These are phyloP conservation scores for Dichotomocladium elegans DNA, from an alignment of 371 early-diverging fungal genomes.

Conservation along the genomic window DNA sequence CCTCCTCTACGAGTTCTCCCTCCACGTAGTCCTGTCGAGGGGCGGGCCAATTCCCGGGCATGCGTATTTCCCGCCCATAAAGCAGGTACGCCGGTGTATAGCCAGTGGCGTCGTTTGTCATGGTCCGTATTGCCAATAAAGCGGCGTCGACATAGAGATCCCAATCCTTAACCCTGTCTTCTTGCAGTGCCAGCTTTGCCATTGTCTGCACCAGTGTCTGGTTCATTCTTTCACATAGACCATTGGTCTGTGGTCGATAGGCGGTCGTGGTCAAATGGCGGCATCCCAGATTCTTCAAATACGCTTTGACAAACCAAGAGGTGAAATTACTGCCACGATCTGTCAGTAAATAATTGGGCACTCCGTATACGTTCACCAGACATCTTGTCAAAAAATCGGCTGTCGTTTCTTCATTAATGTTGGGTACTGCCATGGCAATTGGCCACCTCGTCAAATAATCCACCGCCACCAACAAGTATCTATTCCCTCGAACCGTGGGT, in stretches of 20 bases:
- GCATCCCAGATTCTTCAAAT: conserved; percentile 11
- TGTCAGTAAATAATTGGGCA: conserved; percentile 6
- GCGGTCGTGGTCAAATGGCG: conserved; percentile 16
- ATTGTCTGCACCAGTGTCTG: conserved; percentile 3
- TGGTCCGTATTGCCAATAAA: conserved; percentile 11
- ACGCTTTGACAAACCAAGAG: not conserved
- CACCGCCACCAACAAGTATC: conserved; percentile 17
- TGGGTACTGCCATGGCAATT: conserved; percentile 8
- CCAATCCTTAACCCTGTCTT: not conserved
- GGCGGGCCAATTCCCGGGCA: conserved; percentile 16
- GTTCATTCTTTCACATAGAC: conserved; percentile 24
- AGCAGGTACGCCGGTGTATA: conserved; percentile 10
- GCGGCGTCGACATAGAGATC: conserved; percentile 4
- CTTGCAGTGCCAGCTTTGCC: conserved; percentile 9
- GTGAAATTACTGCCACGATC: conserved; percentile 25
- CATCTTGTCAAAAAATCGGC: conserved; percentile 9
- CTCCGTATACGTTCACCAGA: conserved; percentile 11
- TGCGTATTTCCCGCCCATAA: conserved; percentile 16
- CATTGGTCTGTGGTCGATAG: conserved; percentile 27
- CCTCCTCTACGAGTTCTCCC: not conserved
- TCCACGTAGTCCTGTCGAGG: conserved; percentile 10
- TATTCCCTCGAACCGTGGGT: conserved; percentile 2
- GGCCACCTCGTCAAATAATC: conserved; percentile 23
- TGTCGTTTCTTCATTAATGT: conserved; percentile 18
- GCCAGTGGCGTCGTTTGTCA: conserved; percentile 10